These are phyloP conservation scores for Aechmea fasciata DNA, from an alignment of 176 grass and related monocot genomes.

Conservation along the genomic window DNA sequence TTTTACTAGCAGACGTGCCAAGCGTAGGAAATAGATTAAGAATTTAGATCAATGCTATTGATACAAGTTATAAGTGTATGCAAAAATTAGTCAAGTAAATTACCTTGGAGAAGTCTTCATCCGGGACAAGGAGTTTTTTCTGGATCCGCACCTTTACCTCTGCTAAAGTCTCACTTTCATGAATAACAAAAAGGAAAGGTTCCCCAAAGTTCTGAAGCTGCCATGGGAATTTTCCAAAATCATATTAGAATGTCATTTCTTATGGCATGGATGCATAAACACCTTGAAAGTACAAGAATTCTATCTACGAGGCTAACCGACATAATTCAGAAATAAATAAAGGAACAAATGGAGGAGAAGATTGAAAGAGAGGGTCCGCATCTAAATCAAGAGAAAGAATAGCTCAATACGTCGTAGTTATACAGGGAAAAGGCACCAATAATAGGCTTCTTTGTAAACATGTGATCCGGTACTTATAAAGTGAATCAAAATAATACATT, in stretches of 20 bases:
- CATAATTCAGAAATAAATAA: not conserved
- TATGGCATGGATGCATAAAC: not conserved
- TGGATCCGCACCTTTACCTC: conserved; percentile 69
- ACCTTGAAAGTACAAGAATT: not conserved
- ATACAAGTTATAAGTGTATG: too few species aligned
- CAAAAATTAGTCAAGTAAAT: not conserved
- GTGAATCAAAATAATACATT: not conserved
- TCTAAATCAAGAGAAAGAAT: too few species aligned
- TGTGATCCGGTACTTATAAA: not conserved
- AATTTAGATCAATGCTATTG: too few species aligned
- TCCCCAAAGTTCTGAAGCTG: conserved; percentile 94
- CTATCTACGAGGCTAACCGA: not conserved
- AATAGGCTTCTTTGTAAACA: too few species aligned
- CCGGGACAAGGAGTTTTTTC: conserved; percentile 55
- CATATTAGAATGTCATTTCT: not conserved
- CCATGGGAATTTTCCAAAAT: conserved; percentile 11
- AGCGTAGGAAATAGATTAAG: too few species aligned
- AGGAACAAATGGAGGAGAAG: too few species aligned
- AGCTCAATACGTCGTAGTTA: too few species aligned
- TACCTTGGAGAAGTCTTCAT: conserved; percentile 95
- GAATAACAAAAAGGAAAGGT: conserved; percentile 70
- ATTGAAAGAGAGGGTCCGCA: too few species aligned
- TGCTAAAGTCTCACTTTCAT: conserved; percentile 78
- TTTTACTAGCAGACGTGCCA: too few species aligned
- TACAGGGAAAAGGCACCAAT: too few species aligned